phyloP scores from a whole-genome alignment of 768 basidiomycete species.

The Naematelia aurantialba region DNA sequence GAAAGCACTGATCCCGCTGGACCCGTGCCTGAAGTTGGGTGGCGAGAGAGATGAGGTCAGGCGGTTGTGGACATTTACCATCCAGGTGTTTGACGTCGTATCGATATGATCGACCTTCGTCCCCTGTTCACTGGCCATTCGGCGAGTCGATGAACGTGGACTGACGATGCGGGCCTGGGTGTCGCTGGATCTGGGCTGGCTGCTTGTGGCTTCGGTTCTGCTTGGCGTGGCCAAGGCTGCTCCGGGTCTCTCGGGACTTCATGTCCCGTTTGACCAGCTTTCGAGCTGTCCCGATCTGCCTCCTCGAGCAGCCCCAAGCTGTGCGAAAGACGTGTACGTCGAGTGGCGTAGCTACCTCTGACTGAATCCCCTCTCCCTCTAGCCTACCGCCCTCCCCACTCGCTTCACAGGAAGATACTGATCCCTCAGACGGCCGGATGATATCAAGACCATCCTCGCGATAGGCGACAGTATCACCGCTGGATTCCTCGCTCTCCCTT shows the following conservation, averaged over 20 bases:
- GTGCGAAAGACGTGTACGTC: slow-evolving; percentile 36
- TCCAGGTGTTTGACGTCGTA: too few relatives aligned
- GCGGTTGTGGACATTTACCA: too few relatives aligned
- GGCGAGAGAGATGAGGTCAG: too few relatives aligned
- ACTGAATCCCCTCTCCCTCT: not conserved
- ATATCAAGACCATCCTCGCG: slow-evolving; percentile 47
- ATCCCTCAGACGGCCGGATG: slow-evolving; percentile 45
- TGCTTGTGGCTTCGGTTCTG: not conserved
- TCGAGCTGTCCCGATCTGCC: slow-evolving; percentile 19
- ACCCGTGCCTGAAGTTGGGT: not conserved
- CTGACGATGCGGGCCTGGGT: not conserved
- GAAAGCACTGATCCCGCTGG: not conserved
- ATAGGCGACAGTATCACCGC: slow-evolving; percentile 51
- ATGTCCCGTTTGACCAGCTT: slow-evolving; percentile 25
- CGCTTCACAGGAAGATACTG: too few relatives aligned
- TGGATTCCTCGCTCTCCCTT: slow-evolving; percentile 37
- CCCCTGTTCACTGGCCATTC: too few relatives aligned
- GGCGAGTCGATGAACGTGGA: not conserved
- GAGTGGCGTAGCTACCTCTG: too few relatives aligned
- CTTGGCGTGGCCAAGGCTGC: not conserved
- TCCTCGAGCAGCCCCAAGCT: slow-evolving; percentile 9
- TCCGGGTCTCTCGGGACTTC: slow-evolving; percentile 2
- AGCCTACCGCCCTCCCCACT: not conserved
- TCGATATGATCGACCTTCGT: too few relatives aligned
- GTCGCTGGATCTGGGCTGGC: slow-evolving; percentile 4